phyloP scores from a whole-genome alignment of 116 monocot genomes.

The Zostera marina region DNA sequence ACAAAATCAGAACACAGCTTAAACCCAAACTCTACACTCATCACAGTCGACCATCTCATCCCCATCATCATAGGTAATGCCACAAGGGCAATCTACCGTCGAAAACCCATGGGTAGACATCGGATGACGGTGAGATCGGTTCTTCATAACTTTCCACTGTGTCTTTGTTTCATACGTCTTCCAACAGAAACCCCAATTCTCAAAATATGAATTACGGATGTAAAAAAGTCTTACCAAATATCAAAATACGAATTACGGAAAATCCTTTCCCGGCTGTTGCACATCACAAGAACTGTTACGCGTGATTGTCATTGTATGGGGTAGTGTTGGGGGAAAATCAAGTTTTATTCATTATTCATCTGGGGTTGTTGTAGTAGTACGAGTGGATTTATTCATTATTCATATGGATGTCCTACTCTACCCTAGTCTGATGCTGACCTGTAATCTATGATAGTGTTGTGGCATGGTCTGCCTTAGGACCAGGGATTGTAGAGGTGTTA shows the following conservation, averaged over 20 bases:
- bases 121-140: conserved; percentile 44
- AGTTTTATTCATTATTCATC: too few species aligned
- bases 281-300: neutral
- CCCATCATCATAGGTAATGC: conserved; percentile 94
- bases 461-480: too few species aligned
- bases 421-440: too few species aligned
- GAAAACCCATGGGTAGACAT: conserved; percentile 62
- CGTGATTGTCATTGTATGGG: too few species aligned
- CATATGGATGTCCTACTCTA: too few species aligned
- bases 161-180: neutral
- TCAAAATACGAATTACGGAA: neutral
- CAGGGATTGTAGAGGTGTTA: too few species aligned
- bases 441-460: too few species aligned
- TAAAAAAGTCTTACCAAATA: too few species aligned
- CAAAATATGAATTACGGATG: neutral
- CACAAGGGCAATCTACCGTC: conserved; percentile 98
- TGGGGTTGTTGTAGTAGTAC: too few species aligned
- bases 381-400: too few species aligned
- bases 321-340: too few species aligned
- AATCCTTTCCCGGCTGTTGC: neutral
- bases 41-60: conserved; percentile 99
- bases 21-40: conserved; percentile 96
- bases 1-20: conserved; percentile 79
- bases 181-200: neutral
- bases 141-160: conserved; percentile 31